Base-by-base conservation (phyloP, 108 stramenopile genomes). In the Poteriospumella lacustris region DNA sequence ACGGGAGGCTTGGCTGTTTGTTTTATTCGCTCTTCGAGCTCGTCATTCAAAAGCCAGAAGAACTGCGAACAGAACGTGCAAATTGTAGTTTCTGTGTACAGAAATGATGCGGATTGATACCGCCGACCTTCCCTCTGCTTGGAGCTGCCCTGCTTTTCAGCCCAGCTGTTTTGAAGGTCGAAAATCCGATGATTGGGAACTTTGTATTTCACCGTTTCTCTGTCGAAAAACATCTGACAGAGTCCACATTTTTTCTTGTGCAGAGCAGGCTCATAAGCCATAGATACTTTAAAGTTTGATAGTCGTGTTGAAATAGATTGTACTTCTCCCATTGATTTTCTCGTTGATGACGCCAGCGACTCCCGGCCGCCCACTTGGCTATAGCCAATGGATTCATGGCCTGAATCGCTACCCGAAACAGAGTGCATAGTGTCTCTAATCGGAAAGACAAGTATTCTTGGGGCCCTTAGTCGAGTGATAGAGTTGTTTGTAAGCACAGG, bases 101-200 rank as follows among this genome's bases (percentile, higher is more conserved):
- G 40, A 67, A 15, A 67, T 9, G 64, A 67, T 41, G 64, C 19
- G 15, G 12, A 31, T 41, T 38, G 15, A 67, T 67, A 67, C 31
- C 64, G 9, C 19, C 19, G 9, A 9, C 47, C 47, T 52, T 52
- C 19, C 19, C 47, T 52, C 15, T 52, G 15, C 9, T 52, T 67
- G 15, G 12, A 12, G 15, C 31, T 41, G 9, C 12, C 19, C 12
- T 67, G 12, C 9, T 40, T 67, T 9, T 67, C 15, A 12, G 12
- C 9, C 64, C 64, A 67, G 9, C 31, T 12, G 9, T 67, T 67
- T 67, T 41, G 64, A 15, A 67, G 9, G 19, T 67, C 40, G 12
- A 67, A 67, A 15, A 67, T 12, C 9, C 64, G 36, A 41, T 67
- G 64, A 67, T 67, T 67, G 15, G 64, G 64, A 40, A 67, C 64